Evolutionary conservation across 2,329 filamentous ascomycete species (phyloP), one percentile per base, ranked within the genome.

Genomic region (Teratosphaeria pseudoeucalypti): DNA sequence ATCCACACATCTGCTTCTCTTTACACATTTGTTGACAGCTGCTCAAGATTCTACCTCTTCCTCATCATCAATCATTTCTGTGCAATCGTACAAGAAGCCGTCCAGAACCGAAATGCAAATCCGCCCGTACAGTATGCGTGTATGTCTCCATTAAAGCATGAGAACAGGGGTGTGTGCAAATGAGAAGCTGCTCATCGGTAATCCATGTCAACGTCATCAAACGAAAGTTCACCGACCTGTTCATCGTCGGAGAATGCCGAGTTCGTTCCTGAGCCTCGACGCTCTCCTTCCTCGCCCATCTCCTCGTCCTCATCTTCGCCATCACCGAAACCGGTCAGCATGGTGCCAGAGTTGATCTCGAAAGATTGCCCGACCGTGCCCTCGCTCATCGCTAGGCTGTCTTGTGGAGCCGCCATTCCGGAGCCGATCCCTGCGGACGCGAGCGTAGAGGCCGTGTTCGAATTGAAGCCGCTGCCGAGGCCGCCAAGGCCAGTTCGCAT

Each of bases 281-380:
- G 64, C 63, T 56, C 64, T 60, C 52, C 60, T 62, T 66, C 65
- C 65, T 88, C 88, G 60, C 90, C 89, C 76, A 90, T 89, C 76
- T 90, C 88, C 63, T 96, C 92, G 64, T 97, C 94, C 65, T 97
- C 94, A 74, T 96, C 92, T 67, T 96, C 91, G 69, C 91, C 96
- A 75, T 91, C 95, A 70, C 90, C 92, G 75, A 97, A 97, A 57
- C 92, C 92, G 32, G 94, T 83, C 61, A 96, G 78, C 67, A 72
- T 70, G 11, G 65, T 67, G 27, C 70, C 70, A 37, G 63, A 64
- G 60, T 71, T 70, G 63, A 71, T 69, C 60, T 72, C 70, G 56
- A 72, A 73, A 23, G 63, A 64, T 57, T 70, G 67, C 10, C 69
- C 70, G 6, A 70, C 70, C 2, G 66, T 70, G 29, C 69, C 68